phyloP scores from a whole-genome alignment of 768 basidiomycete genomes.

The Lepiota venenata region DNA sequence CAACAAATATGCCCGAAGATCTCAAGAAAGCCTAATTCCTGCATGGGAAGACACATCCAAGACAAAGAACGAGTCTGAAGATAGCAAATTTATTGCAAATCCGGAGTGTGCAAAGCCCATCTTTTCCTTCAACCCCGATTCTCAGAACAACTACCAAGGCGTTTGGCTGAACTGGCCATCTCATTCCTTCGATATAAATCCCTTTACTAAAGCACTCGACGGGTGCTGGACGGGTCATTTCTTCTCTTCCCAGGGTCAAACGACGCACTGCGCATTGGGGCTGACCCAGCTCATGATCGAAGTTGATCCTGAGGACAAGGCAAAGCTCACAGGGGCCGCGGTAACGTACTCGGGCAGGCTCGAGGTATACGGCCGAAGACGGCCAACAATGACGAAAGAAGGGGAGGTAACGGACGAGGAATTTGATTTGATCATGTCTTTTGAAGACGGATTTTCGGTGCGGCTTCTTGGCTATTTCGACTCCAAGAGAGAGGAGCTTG shows the following conservation, averaged over 20 bases:
- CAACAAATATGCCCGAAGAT: not conserved
- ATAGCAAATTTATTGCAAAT: not conserved
- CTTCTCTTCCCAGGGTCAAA: not conserved
- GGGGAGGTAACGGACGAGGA: not conserved
- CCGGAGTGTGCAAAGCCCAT: constrained; percentile 3
- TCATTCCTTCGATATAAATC: constrained; percentile 4
- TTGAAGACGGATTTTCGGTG: constrained; percentile 9
- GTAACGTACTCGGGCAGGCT: not conserved
- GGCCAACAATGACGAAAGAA: not conserved
- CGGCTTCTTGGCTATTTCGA: constrained; percentile 4
- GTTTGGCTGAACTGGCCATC: not conserved
- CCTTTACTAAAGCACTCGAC: not conserved
- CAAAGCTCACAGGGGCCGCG: not conserved
- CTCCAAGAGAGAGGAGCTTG: not conserved
- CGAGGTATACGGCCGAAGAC: not conserved
- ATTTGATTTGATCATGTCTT: constrained; percentile 5
- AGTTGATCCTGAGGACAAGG: not conserved
- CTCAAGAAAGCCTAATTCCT: constrained; percentile 1
- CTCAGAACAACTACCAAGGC: not conserved
- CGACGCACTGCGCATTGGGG: not conserved
- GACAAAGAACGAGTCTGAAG: constrained; percentile 2
- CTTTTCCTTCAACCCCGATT: not conserved
- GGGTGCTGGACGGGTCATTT: constrained; percentile 6
- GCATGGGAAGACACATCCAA: not conserved
- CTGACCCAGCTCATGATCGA: constrained; percentile 1